Conservation (phyloP, 345 rosid genomes). For the Hypericum androsaemum region DNA sequence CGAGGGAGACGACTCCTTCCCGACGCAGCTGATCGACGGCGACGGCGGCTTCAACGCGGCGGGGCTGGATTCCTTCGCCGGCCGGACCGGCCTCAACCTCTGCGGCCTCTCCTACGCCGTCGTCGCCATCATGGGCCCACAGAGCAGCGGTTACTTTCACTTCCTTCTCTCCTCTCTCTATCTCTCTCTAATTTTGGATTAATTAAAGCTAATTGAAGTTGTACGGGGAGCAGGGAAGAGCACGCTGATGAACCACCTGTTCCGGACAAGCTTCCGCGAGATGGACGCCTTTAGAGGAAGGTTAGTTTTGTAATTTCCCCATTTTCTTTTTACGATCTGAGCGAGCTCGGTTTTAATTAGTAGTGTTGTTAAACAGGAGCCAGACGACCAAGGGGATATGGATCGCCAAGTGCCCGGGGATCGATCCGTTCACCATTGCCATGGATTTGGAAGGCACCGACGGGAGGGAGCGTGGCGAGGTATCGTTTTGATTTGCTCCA, state of each 20-base stretch:
- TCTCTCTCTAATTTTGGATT: neutral
- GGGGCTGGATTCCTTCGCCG: too few species aligned
- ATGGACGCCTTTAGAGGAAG: constrained; percentile 74
- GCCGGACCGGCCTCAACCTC: constrained; percentile 30
- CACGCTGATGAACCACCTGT: constrained; percentile 68
- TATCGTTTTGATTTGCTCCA: constrained; percentile 11
- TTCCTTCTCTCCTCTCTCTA: neutral
- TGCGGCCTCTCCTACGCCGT: constrained; percentile 79
- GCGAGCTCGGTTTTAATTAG: neutral
- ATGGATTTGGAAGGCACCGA: constrained; percentile 84
- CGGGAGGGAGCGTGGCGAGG: constrained; percentile 86
- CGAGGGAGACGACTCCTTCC: constrained; percentile 34
- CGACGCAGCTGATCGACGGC: constrained; percentile 56
- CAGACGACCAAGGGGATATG: constrained; percentile 79
- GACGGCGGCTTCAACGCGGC: constrained; percentile 38
- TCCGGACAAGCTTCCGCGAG: constrained; percentile 60
- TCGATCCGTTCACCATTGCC: constrained; percentile 60
- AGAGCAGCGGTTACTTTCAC: constrained; percentile 45
- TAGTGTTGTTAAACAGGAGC: constrained; percentile 31
- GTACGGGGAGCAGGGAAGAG: constrained; percentile 43
- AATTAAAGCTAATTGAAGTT: neutral
- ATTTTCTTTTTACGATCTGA: constrained; percentile 5
- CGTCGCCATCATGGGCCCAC: constrained; percentile 88
- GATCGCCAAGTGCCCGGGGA: constrained; percentile 62
- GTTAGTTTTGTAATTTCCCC: constrained; percentile 25